phyloP scores from a whole-genome alignment of 768 basidiomycete genomes.

The Tulasnella sp. region DNA sequence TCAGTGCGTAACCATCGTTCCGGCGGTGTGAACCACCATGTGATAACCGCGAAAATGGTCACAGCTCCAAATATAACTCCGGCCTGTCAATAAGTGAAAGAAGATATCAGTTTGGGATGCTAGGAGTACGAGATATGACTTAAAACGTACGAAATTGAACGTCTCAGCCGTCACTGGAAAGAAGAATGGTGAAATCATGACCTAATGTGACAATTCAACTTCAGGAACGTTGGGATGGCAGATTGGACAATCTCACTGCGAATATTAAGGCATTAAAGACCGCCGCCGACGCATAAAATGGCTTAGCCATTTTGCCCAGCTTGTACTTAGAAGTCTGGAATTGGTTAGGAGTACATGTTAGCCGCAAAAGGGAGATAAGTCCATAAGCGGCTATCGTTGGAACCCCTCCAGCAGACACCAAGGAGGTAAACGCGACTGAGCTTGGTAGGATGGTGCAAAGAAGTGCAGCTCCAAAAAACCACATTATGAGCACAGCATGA shows the following conservation, averaged over 20 bases:
- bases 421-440: slow-evolving; percentile 82
- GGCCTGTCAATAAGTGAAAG: slow-evolving; percentile 34
- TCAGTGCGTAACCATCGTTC: slow-evolving; percentile 67
- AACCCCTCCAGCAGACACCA: slow-evolving; percentile 73
- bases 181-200: slow-evolving; percentile 74
- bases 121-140: background rate
- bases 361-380: slow-evolving; percentile 59
- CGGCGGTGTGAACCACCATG: slow-evolving; percentile 69
- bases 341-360: slow-evolving; percentile 62
- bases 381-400: slow-evolving; percentile 85
- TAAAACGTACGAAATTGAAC: slow-evolving; percentile 68
- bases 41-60: slow-evolving; percentile 60
- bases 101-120: too few relatives aligned
- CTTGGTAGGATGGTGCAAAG: slow-evolving; percentile 85
- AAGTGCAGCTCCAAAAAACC: slow-evolving; percentile 54
- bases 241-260: slow-evolving; percentile 36
- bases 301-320: slow-evolving; percentile 50
- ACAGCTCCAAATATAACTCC: slow-evolving; percentile 66
- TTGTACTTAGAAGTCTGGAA: slow-evolving; percentile 65
- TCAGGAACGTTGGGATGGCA: background rate
- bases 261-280: slow-evolving; percentile 66
- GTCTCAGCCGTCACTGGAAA: slow-evolving; percentile 65
- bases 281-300: slow-evolving; percentile 54
- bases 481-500: slow-evolving; percentile 81
- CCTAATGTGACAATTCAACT: slow-evolving; percentile 35